Base-by-base conservation (phyloP, 73 alveolate species). In the Stentor coeruleus region DNA sequence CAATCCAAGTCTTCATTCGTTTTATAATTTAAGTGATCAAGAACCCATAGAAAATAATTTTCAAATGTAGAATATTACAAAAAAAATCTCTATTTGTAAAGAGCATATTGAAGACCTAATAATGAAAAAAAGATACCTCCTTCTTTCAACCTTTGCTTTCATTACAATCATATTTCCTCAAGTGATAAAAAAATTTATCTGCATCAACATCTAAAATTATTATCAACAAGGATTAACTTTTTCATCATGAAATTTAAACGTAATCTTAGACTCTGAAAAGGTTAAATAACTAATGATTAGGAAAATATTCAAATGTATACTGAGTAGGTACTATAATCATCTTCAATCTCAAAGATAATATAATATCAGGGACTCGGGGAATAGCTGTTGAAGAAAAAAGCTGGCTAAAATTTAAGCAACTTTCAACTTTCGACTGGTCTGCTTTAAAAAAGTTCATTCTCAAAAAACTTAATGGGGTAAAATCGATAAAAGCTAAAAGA, bases 271-370 rank as follows among this genome's bases (percentile, higher is more conserved):
- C n/a, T n/a, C n/a, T n/a, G n/a, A 20, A 66, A 81, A 14, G 81
- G 81, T 37, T 31, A 55, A 31, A 40, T 39, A 59, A 81, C 81
- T 39, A 81, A 86, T 57, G 73, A 57, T 26, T 66, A 66, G 79
- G 33, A 33, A 66, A 66, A 66, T 28, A 66, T 66, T 20, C 40
- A 26, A 66, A 66, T 66, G n/a, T 33, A 26, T 66, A 66, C 33
- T 37, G 33, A 20, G 33, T 14, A 66, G n/a, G 26, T 33, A 20
- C 11, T 1, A 66, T 28, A 66, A 40, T 28, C 26, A 66, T 20
- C 14, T 20, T 40, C n/a, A 28, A 14, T 66, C 79, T 66, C 1
- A 66, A 49, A 20, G 6, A 6, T 20, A 49, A 49, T 11, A 49
- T 49, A 6, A 49, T 6, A 6, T 6, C 6, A 49, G 20, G 20